phyloP scores from a whole-genome alignment of 371 early-diverging fungal genomes.

The Blakeslea trispora region DNA sequence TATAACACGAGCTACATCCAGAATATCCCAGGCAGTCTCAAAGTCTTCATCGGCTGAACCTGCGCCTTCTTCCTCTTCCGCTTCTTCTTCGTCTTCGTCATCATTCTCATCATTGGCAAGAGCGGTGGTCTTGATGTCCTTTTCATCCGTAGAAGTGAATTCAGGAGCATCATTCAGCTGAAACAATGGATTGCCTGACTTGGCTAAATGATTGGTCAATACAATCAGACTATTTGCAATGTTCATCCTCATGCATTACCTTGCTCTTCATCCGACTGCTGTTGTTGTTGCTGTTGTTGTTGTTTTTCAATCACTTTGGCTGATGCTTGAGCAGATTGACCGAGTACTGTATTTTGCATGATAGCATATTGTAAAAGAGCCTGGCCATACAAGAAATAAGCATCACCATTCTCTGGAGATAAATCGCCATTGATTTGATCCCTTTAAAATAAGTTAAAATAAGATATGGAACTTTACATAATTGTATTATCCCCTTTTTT shows the following conservation, averaged over 20 bases:
- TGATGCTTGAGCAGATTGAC: slow-evolving; percentile 44
- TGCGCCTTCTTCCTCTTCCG: slow-evolving; percentile 40
- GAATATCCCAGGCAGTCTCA: slow-evolving; percentile 85
- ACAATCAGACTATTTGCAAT: no score
- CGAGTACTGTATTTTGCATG: slow-evolving; percentile 72
- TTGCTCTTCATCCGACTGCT: no score
- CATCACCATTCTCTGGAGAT: slow-evolving; percentile 76
- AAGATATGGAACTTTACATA: no score
- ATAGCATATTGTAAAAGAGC: slow-evolving; percentile 79
- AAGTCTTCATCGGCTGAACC: slow-evolving; percentile 73
- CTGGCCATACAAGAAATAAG: slow-evolving; percentile 76
- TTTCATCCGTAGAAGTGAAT: slow-evolving; percentile 28
- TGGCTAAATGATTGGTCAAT: slow-evolving; percentile 14
- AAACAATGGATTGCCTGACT: slow-evolving; percentile 48
- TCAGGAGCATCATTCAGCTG: slow-evolving; percentile 58
- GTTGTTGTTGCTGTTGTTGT: slow-evolving; percentile 12
- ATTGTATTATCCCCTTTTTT: no score
- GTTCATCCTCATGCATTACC: background rate
- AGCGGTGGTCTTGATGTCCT: slow-evolving; percentile 21
- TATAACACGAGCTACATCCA: slow-evolving; percentile 85
- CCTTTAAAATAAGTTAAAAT: slow-evolving; percentile 44
- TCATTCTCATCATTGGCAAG: slow-evolving; percentile 42
- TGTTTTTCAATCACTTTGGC: slow-evolving; percentile 21
- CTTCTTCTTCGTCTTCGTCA: slow-evolving; percentile 40
- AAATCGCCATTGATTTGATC: slow-evolving; percentile 69